Evolutionary conservation across 306 rosid species (phyloP), one percentile per base, ranked within the genome.

Genomic region (Amphicarpaea edgeworthii): DNA sequence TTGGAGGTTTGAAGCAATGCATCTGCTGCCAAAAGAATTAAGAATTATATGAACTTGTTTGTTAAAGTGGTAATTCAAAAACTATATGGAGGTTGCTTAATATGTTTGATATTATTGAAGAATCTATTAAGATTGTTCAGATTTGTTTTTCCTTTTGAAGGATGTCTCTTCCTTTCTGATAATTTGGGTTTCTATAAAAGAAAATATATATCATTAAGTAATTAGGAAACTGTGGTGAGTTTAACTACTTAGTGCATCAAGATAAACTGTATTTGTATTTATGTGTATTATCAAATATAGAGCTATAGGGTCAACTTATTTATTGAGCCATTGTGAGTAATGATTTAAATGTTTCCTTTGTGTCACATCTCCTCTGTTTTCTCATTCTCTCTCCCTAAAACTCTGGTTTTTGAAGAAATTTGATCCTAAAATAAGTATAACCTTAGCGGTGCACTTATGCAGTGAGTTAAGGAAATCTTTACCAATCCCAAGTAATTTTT

Each of bases 271-370:
- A 5, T 8, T 26, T 47, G n/a, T 46, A 0, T 45, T 26, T 45
- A 24, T 43, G 28, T 47, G 16, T n/a, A 8, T 2, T 32, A 49
- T 34, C 1, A 6, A 15, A 49, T 14, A 21, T 20, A 19, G 3
- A 41, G 70, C 16, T 64, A 65, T 12, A 6, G 34, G 71, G 34
- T 65, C 12, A 65, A 41, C 53, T 64, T 64, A 40, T 11, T 1
- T 19, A 68, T 8, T 45, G 42, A 46, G 26, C 58, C 57, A 26
- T 43, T 14, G 17, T 14, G 40, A 66, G 20, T 12, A 24, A 5
- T 40, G 2, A 9, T 17, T 37, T 20, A 17, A 63, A 63, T 38
- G 30, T 17, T n/a, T 11, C 3, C 49, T 6, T 16, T 19, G 26
- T 38, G 26, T 38, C 49, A 63, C 16, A 24, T 57, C 45, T 40